These are phyloP conservation scores for Volutella citrinella DNA, from an alignment of 2,329 filamentous ascomycete genomes.

Conservation along the genomic window DNA sequence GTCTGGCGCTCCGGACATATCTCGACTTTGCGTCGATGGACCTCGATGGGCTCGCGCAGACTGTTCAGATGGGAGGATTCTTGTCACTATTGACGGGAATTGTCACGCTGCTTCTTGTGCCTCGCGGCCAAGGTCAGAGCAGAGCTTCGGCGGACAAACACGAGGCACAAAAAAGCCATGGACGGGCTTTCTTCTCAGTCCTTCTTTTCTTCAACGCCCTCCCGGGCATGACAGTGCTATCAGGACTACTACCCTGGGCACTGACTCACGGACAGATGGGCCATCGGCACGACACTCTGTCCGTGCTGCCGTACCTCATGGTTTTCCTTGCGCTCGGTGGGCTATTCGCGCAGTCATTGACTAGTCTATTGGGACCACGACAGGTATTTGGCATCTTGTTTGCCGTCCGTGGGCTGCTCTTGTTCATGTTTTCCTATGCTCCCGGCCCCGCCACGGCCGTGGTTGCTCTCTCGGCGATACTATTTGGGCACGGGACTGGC, in stretches of 20 bases:
- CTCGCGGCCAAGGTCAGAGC: background rate
- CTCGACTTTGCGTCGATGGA: background rate
- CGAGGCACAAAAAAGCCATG: background rate
- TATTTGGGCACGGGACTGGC: slow-evolving; percentile 5
- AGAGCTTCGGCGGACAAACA: background rate
- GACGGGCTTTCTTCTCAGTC: background rate
- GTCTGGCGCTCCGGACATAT: background rate
- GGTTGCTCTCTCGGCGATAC: background rate
- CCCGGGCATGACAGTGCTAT: slow-evolving; percentile 6
- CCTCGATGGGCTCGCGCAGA: background rate
- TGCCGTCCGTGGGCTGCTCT: background rate
- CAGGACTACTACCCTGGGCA: slow-evolving; percentile 1
- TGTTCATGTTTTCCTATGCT: background rate
- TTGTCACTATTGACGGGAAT: background rate
- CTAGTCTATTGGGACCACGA: slow-evolving; percentile 1
- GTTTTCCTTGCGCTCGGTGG: slow-evolving; percentile 3
- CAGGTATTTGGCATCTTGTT: background rate
- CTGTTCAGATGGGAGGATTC: background rate
- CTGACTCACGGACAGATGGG: background rate
- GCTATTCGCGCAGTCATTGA: slow-evolving; percentile 1
- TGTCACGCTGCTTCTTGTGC: background rate
- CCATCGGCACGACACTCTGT: background rate
- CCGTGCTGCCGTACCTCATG: slow-evolving; percentile 1
- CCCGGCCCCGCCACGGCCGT: background rate
- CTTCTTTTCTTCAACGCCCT: slow-evolving; percentile 8